Evolutionary conservation across 495 filamentous ascomycete genomes (phyloP), one percentile per base, ranked within the genome.

Genomic region (Penicillium daleae): DNA sequence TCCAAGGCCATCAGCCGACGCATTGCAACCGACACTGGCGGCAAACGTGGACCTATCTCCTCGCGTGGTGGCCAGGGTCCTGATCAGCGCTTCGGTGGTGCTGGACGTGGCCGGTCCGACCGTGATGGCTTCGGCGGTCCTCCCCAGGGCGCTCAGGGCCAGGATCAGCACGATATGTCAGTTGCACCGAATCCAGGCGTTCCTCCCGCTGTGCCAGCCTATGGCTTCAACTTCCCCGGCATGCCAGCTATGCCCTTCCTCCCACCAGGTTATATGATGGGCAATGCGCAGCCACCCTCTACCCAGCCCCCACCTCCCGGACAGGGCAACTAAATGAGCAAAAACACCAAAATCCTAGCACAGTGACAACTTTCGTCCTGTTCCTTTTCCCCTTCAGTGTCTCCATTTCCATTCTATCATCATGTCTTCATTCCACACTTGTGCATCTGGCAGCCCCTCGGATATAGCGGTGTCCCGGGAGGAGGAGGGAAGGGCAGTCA

Each of bases 1-100:
- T 97, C 93, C 3, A 99, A 99, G 80, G 92, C 92, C 12, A 95
- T 96, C 65, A 92, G 89, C 70, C 82, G 91, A 59, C 90, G 92
- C 21, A 91, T 93, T 82, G 84, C 87, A 62, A 92, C 89, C 12
- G 90, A 92, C 68, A 87, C 88, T 62, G 87, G 87, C 31, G 90
- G 90, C 42, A 86, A 85, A 65, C 87, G 89, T 62, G 90, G 90
- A 1, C 88, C 89, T 17, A 87, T 89, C 56, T 92, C 89, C 0
- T 87, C 83, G 57, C 85, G 89, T 12, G 78, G 89, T 12, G 78
- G 80, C 2, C 78, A 82, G 39, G 78, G 81, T 66, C 76, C 76
- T 40, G 78, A 77, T 7, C 51, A 39, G 35, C 42, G 42, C 4
- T 68, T 69, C 60, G 70, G 65, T 21, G 64, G 19, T 9, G 56